phyloP scores from a whole-genome alignment of 2,329 filamentous ascomycete species.

The Pseudogymnoascus verrucosus region DNA sequence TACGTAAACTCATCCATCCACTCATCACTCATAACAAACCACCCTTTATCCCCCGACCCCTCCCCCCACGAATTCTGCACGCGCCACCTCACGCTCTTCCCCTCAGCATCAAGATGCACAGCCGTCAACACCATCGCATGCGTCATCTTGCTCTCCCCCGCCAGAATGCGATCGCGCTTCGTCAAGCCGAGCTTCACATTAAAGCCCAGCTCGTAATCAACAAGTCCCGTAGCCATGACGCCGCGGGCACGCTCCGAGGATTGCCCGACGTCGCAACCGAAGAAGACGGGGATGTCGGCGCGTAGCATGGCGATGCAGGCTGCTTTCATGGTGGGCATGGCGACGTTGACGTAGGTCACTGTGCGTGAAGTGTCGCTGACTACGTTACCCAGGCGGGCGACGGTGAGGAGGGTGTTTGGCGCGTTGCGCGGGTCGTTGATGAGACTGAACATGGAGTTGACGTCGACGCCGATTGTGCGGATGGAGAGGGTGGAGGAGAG shows the following conservation, averaged over 20 bases:
- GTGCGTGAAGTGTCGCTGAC: constrained; percentile 57
- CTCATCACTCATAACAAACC: constrained; percentile 80
- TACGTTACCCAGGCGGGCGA: constrained; percentile 73
- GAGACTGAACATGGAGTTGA: constrained; percentile 67
- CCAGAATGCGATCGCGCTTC: constrained; percentile 67
- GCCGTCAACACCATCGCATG: constrained; percentile 89
- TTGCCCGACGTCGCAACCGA: constrained; percentile 81
- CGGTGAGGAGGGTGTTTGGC: constrained; percentile 64
- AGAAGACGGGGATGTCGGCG: constrained; percentile 75
- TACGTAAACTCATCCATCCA: constrained; percentile 80
- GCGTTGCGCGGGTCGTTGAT: constrained; percentile 79
- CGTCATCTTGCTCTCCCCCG: constrained; percentile 76
- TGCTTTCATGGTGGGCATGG: constrained; percentile 62
- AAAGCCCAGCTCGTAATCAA: constrained; percentile 79
- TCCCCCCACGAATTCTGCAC: constrained; percentile 84
- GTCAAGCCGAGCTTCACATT: constrained; percentile 64
- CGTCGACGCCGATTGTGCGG: constrained; percentile 49
- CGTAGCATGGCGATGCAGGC: constrained; percentile 71
- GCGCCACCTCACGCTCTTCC: constrained; percentile 66
- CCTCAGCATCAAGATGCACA: constrained; percentile 65
- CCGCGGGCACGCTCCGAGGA: constrained; percentile 60
- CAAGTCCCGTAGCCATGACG: constrained; percentile 71
- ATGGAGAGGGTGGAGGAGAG: constrained; percentile 52
- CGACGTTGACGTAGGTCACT: constrained; percentile 76
- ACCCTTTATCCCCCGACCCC: constrained; percentile 63